These are phyloP conservation scores for Westerdykella sp. DNA, from an alignment of 2,329 filamentous ascomycete species.

Conservation along the genomic window DNA sequence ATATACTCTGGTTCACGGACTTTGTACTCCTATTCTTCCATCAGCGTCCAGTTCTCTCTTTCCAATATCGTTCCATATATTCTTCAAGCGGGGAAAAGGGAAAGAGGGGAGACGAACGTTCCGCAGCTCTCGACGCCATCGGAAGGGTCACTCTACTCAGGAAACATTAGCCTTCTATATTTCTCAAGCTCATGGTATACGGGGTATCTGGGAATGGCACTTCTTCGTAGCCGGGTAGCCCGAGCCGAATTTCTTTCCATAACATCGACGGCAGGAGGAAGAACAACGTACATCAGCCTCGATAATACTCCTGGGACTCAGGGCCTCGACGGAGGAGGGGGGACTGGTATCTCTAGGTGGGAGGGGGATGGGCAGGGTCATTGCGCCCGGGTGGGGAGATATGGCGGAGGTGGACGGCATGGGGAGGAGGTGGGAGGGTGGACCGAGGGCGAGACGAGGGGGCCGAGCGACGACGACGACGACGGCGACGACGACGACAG, in stretches of 20 bases:
- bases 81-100: constrained; percentile 1
- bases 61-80: too few relatives aligned
- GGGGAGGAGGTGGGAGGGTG: not conserved
- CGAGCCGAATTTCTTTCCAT: not conserved
- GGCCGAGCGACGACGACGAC: too few relatives aligned
- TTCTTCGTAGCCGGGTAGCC: too few relatives aligned
- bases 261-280: not conserved
- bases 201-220: not conserved
- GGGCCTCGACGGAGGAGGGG: constrained; percentile 14
- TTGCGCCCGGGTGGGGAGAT: constrained; percentile 5
- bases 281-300: constrained; percentile 20
- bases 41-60: constrained; percentile 8
- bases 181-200: not conserved
- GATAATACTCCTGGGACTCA: constrained; percentile 21
- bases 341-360: constrained; percentile 12
- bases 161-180: too few relatives aligned
- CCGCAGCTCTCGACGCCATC: constrained; percentile 27
- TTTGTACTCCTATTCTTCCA: constrained; percentile 28
- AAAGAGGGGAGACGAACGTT: constrained; percentile 21
- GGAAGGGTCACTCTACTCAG: constrained; percentile 27
- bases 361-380: constrained; percentile 18
- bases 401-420: not conserved
- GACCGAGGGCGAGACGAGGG: too few relatives aligned
- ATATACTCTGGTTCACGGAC: constrained; percentile 36
- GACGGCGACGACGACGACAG: too few relatives aligned